phyloP scores from a whole-genome alignment of 1,284 basidiomycete species.

The Caloboletus firmus region DNA sequence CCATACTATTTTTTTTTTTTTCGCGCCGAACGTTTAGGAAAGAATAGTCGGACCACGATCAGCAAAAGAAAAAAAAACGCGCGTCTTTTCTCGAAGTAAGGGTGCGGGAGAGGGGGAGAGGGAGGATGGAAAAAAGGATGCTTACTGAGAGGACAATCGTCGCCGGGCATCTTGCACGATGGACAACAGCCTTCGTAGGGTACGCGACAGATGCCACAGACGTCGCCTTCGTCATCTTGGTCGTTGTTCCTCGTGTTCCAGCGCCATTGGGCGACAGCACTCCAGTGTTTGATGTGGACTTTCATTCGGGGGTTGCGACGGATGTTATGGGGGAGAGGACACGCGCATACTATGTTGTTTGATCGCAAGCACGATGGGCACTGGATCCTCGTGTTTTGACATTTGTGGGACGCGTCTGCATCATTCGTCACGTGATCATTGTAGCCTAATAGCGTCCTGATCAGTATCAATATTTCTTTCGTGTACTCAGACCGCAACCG shows the following conservation, averaged over 20 bases:
- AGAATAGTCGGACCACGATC: not conserved
- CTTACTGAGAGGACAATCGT: slow-evolving; percentile 90
- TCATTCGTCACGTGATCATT: too few species aligned
- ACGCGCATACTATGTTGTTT: not conserved
- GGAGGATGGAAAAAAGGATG: not conserved
- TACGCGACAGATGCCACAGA: slow-evolving; percentile 92
- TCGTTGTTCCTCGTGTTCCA: slow-evolving; percentile 72
- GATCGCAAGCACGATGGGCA: not conserved
- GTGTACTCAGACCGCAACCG: too few species aligned
- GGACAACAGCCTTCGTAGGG: slow-evolving; percentile 93
- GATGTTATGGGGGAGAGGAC: not conserved
- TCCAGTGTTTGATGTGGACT: slow-evolving; percentile 77
- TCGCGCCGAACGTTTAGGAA: too few species aligned
- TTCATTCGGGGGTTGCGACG: slow-evolving; percentile 54
- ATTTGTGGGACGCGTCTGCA: slow-evolving; percentile 12
- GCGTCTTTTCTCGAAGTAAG: not conserved
- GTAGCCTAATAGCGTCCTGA: too few species aligned
- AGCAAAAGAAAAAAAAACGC: not conserved
- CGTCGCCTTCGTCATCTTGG: slow-evolving; percentile 76
- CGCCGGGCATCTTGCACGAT: slow-evolving; percentile 92
- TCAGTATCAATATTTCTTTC: too few species aligned
- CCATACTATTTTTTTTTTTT: slow-evolving; percentile 75
- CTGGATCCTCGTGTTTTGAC: not conserved
- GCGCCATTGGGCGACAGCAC: slow-evolving; percentile 84
- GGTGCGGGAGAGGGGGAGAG: not conserved